Evolutionary conservation across 352 stramenopile species (phyloP).

Genomic region (Pythium vanterpoolii): DNA sequence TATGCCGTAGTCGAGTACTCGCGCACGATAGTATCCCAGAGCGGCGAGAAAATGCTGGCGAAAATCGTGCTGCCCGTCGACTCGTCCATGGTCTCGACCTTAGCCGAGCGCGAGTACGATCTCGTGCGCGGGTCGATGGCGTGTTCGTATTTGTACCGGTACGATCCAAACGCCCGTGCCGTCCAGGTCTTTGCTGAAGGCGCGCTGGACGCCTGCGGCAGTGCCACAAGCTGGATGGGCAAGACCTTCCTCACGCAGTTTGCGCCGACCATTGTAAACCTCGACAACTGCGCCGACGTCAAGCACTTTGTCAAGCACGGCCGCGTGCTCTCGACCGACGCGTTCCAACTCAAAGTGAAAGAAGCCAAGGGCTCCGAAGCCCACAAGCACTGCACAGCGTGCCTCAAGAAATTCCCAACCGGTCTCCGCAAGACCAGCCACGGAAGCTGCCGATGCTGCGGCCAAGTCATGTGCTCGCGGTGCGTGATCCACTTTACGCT

Average conservation of each 20-base stretch:
- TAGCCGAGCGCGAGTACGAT: conserved; percentile 32
- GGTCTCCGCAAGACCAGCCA: conserved; percentile 38
- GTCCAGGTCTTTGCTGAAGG: conserved; percentile 74
- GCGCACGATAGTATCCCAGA: conserved; percentile 36
- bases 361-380: conserved; percentile 17
- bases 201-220: conserved; percentile 46
- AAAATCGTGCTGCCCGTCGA: conserved; percentile 60
- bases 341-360: conserved; percentile 16
- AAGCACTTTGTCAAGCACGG: conserved; percentile 83
- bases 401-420: conserved; percentile 44
- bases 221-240: conserved; percentile 42
- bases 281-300: conserved; percentile 68
- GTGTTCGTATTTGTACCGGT: conserved; percentile 63
- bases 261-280: conserved; percentile 50
- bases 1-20: conserved; percentile 63
- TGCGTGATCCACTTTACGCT: conserved; percentile 70
- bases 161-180: conserved; percentile 43
- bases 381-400: conserved; percentile 44
- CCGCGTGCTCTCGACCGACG: conserved; percentile 55
- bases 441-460: conserved; percentile 49
- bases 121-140: conserved; percentile 56
- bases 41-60: conserved; percentile 54
- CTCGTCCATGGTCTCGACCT: conserved; percentile 39
- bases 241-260: conserved; percentile 66
- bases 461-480: conserved; percentile 46